Percentiles rank a stretch among this genome's conserved stretches.
phyloP scores from a whole-genome alignment of 2,329 filamentous ascomycete species.

The Colletotrichum caudatum region DNA sequence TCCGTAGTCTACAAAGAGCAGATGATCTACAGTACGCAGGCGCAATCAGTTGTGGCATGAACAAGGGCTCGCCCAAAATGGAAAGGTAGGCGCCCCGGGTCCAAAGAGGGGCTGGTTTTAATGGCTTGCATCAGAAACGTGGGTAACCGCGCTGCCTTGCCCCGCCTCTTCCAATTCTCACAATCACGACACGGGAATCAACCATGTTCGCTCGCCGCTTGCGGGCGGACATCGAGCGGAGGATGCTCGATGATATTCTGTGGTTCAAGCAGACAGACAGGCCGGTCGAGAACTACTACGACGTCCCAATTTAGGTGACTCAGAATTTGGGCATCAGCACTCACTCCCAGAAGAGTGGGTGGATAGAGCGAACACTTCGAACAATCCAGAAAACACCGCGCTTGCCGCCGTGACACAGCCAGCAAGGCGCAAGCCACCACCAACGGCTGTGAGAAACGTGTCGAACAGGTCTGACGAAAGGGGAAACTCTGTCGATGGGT shows the following conservation, averaged over 20 bases:
- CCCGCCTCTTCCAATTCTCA: slow-evolving; percentile 21
- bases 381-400: slow-evolving; percentile 1
- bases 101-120: slow-evolving; percentile 27
- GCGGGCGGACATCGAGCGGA: slow-evolving; percentile 6
- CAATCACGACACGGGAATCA: slow-evolving; percentile 11
- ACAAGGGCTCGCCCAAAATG: slow-evolving; percentile 19
- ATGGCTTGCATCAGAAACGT: slow-evolving; percentile 42
- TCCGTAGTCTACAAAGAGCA: slow-evolving; percentile 14
- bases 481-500: slow-evolving; percentile 22
- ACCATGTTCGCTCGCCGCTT: background rate
- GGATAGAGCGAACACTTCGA: background rate
- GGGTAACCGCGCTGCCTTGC: slow-evolving; percentile 27
- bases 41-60: slow-evolving; percentile 14
- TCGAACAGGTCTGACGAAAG: background rate
- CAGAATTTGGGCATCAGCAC: background rate
- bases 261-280: background rate
- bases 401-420: slow-evolving; percentile 6
- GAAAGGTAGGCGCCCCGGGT: slow-evolving; percentile 10
- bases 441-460: background rate
- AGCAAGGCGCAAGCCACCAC: background rate
- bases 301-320: background rate
- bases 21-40: background rate
- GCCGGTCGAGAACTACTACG: background rate
- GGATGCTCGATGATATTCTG: background rate
- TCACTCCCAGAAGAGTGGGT: background rate